These are phyloP conservation scores for Sporisorium scitamineum DNA, from an alignment of 1,284 basidiomycete species.

Conservation along the genomic window DNA sequence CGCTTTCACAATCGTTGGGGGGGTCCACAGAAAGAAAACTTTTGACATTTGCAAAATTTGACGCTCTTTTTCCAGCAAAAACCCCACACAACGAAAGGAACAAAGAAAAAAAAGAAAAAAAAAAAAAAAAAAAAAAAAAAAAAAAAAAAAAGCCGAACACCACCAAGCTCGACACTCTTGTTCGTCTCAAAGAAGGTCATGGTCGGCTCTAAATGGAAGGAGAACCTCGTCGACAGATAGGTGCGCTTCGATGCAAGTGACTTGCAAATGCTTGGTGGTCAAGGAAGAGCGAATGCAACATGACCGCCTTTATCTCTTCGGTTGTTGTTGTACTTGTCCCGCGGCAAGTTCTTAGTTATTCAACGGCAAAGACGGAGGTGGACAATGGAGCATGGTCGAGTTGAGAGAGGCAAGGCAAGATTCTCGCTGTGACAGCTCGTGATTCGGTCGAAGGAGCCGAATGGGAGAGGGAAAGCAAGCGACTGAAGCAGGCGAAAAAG, in stretches of 20 bases:
- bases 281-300: too few relatives aligned
- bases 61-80: constrained; percentile 7
- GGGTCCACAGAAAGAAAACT: background rate
- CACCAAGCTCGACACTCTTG: too few relatives aligned
- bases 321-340: background rate
- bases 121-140: too few relatives aligned
- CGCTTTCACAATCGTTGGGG: constrained; percentile 11
- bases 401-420: background rate
- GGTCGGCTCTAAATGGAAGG: too few relatives aligned
- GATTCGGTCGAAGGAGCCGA: constrained; percentile 8
- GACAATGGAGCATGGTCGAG: background rate
- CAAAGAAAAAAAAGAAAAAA: too few relatives aligned
- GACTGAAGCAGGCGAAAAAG: background rate
- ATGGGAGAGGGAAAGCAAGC: background rate
- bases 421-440: background rate
- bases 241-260: too few relatives aligned
- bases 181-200: too few relatives aligned
- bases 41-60: background rate
- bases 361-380: background rate
- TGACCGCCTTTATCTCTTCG: background rate
- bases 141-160: too few relatives aligned
- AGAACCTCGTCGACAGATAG: too few relatives aligned
- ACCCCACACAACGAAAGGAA: too few relatives aligned
- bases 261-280: too few relatives aligned
- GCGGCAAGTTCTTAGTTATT: too few relatives aligned